Conservation (phyloP, 495 filamentous ascomycete genomes). For the Beverwykella pulmonaria region DNA sequence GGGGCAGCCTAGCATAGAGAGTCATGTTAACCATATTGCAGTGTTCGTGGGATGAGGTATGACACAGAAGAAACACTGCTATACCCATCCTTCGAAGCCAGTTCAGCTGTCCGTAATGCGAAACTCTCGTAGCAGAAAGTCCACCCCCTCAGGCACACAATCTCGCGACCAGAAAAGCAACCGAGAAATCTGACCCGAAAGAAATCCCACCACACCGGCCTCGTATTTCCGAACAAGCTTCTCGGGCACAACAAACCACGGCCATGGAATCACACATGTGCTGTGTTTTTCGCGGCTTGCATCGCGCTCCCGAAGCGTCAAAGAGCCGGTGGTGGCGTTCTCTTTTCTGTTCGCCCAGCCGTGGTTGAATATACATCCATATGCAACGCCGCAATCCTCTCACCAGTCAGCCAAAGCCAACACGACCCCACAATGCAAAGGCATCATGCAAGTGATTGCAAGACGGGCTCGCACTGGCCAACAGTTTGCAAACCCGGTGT, state of each 20-base stretch:
- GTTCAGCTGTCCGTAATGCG: too few relatives aligned
- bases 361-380: not conserved
- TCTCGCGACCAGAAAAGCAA: too few relatives aligned
- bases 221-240: not conserved
- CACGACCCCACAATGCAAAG: not conserved
- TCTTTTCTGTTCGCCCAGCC: not conserved
- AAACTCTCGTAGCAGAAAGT: too few relatives aligned
- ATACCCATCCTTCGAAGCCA: too few relatives aligned
- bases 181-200: too few relatives aligned
- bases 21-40: too few relatives aligned
- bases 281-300: not conserved
- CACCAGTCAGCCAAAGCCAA: not conserved
- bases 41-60: too few relatives aligned
- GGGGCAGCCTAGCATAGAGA: too few relatives aligned
- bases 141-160: too few relatives aligned
- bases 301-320: not conserved
- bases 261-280: not conserved
- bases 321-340: conserved; percentile 10
- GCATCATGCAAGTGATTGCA: not conserved
- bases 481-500: not conserved
- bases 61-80: too few relatives aligned
- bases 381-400: not conserved
- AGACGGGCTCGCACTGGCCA: not conserved
- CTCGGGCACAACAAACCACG: not conserved
- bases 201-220: not conserved